Evolutionary conservation across 2,329 filamentous ascomycete genomes (phyloP).

Genomic region (Aspergillus tanneri): DNA sequence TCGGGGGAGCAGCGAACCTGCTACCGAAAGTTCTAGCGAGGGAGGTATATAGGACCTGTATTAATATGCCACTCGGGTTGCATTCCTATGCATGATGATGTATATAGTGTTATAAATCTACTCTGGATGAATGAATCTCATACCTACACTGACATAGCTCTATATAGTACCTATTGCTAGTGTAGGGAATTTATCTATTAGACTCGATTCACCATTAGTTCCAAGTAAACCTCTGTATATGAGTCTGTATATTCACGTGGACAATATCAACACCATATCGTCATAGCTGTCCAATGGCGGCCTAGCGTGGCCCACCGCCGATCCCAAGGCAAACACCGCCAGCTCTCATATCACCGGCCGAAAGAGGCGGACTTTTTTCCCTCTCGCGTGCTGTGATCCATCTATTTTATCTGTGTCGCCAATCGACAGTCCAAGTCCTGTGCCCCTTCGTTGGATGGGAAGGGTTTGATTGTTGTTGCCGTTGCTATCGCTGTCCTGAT

Average conservation of each 20-base stretch:
- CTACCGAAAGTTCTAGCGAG: constrained; percentile 20
- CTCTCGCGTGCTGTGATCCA: background rate
- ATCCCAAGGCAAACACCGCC: background rate
- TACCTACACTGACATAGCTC: background rate
- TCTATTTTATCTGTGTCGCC: background rate
- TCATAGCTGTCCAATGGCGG: background rate
- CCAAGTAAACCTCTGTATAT: too few species aligned
- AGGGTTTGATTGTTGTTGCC: background rate
- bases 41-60: constrained; percentile 15
- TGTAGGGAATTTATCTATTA: background rate
- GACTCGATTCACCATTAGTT: background rate
- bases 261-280: background rate
- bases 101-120: too few species aligned
- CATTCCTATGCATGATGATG: too few species aligned
- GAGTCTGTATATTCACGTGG: too few species aligned
- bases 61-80: background rate
- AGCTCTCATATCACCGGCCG: background rate
- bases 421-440: background rate
- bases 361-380: constrained; percentile 22
- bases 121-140: background rate
- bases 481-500: constrained; percentile 4
- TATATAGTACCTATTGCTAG: background rate
- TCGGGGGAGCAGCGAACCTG: constrained; percentile 16
- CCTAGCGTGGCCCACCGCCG: background rate
- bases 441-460: background rate